Evolutionary conservation across 495 filamentous ascomycete species (phyloP), one percentile per base, ranked within the genome.

Genomic region (Parathielavia appendiculata): DNA sequence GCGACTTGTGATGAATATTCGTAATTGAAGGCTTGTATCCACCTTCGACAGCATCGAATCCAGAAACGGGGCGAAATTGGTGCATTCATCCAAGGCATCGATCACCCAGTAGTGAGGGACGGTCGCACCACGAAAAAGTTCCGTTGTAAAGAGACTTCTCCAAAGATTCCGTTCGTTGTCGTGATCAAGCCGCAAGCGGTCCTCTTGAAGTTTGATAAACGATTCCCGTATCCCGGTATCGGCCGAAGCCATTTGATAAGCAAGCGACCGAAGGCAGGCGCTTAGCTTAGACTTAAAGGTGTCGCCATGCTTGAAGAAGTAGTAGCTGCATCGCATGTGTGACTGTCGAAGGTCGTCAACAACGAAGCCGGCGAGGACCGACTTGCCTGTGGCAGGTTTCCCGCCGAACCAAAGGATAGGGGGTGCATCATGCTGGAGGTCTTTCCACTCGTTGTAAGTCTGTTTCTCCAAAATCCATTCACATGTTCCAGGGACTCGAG

Each of bases 1-100:
- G 14, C 70, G 60, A 35, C 64, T 69, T 23, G 65, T 73, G 30
- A 72, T 49, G n/a, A 71, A 54, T n/a, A 75, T 57, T 11, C 62
- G 46, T 12, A 72, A 44, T 5, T 65, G 66, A 17, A 61, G 45
- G 13, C 46, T 38, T 16, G 35, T 34, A 10, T 57, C 45, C 22
- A 69, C 36, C 13, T 60, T 69, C 1, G 63, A 34, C 17, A 73
- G 45, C 30, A 74, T 62, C 16, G 62, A 32, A 32, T 66, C 56
- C 8, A 50, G 47, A n/a, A 73, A 56, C 17, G 49, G 26, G 14
- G 44, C 10, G 17, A 55, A 40, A n/a, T 65, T 52, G 16, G 54
- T 32, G 40, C 62, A 64, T 22, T 61, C 62, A 35, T 64, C 62
- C 51, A 59, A 35, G 9, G 54, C 54, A 41, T 64, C 58, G 36